Evolutionary conservation across 805 yeast species (phyloP), one percentile per base, ranked within the genome.

Genomic region (Candida multigemmis): DNA sequence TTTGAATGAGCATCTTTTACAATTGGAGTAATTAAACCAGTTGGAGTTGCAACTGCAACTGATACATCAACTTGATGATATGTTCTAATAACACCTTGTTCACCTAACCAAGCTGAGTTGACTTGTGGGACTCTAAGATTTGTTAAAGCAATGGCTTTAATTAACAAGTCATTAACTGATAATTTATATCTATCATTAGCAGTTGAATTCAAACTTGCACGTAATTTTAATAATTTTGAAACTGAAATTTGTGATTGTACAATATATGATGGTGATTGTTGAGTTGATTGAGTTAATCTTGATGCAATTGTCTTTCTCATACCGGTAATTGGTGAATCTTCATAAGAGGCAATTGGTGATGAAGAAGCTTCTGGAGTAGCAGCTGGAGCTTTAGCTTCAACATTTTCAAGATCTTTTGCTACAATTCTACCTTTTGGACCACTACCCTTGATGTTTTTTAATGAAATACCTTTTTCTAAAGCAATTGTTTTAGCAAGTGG

Each of bases 11-110:
- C 96, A 50, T 78, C 69, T 59, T 75, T 77, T 42, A 91, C 87
- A 46, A 91, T 89, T 41, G 99, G 99, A 27, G 99, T 91, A 56
- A 91, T 79, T 43, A 91, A 71, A 27, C 99, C 99, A 27, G 94
- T 74, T 55, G 97, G 96, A 12, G 98, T 91, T 35, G 98, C 91
- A 38, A 91, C 99, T 21, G 99, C 99, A 35, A 89, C 96, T 14
- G 97, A 86, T 31, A 91, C 94, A 50, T 91, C 99, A 30, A 89
- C 97, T 46, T 74, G 79, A 48, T 69, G 66, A 73, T 75, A 91
- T 64, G 82, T 87, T 68, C 99, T 83, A 42, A 91, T 84, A 47
- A 89, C 79, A 40, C 86, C 85, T 64, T 91, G 80, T 21, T 70
- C 60, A 53, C 78, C 94, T 47, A 91, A 71, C 91, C 96, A 91